Conservation (phyloP, 2,329 filamentous ascomycete species). For the Helotiales sp. region DNA sequence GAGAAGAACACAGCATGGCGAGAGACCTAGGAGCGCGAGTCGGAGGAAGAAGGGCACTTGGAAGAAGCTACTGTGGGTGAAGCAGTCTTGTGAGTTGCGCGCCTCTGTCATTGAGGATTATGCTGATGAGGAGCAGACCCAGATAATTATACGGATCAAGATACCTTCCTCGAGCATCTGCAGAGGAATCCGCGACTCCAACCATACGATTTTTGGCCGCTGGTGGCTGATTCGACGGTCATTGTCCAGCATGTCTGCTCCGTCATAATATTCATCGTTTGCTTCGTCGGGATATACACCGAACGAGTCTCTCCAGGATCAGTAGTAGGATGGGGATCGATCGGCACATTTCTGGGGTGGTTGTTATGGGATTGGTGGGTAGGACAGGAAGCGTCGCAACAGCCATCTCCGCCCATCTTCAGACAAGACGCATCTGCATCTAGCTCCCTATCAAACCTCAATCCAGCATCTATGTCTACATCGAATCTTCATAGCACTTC, state of each 20-base stretch:
- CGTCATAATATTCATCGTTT: slow-evolving; percentile 91
- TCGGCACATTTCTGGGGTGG: slow-evolving; percentile 87
- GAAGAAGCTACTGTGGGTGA: slow-evolving; percentile 98
- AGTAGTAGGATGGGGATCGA: slow-evolving; percentile 82
- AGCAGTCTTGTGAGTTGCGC: slow-evolving; percentile 76
- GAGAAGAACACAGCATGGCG: slow-evolving; percentile 37
- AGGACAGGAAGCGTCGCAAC: slow-evolving; percentile 62
- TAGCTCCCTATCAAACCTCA: slow-evolving; percentile 39
- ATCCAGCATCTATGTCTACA: slow-evolving; percentile 33
- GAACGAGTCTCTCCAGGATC: slow-evolving; percentile 88
- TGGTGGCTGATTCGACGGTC: slow-evolving; percentile 92
- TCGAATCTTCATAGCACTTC: slow-evolving; percentile 2
- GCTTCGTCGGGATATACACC: slow-evolving; percentile 88
- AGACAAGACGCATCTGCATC: slow-evolving; percentile 40
- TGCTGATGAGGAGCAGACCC: slow-evolving; percentile 66
- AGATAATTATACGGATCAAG: slow-evolving; percentile 98
- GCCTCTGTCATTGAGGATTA: slow-evolving; percentile 1
- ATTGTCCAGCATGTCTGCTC: slow-evolving; percentile 97
- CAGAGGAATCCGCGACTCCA: slow-evolving; percentile 92
- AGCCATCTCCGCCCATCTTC: slow-evolving; percentile 25
- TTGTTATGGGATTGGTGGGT: slow-evolving; percentile 91
- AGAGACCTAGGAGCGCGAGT: slow-evolving; percentile 54
- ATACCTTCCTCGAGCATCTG: slow-evolving; percentile 93
- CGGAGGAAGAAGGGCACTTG: slow-evolving; percentile 74
- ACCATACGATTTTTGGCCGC: slow-evolving; percentile 97